Evolutionary conservation across 2,329 filamentous ascomycete species (phyloP).

Genomic region (Talaromyces sp.): DNA sequence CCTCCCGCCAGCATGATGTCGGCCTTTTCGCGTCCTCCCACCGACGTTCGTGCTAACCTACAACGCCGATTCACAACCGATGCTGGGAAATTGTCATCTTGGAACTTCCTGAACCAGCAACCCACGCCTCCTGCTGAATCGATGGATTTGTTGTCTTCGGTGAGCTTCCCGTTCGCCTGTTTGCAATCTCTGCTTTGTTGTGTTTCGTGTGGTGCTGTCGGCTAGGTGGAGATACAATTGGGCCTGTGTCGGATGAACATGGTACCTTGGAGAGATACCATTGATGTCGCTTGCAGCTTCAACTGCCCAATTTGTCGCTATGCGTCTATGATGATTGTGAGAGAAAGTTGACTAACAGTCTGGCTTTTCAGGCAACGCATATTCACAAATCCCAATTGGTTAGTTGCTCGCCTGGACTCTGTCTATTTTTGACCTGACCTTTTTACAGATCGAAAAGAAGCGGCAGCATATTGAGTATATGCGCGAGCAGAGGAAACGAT

Average conservation of each 20-base stretch:
- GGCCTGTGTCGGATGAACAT: neutral
- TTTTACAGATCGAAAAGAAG: constrained; percentile 79
- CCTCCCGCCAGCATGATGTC: constrained; percentile 64
- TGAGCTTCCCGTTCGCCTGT: constrained; percentile 34
- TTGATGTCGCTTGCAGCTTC: neutral
- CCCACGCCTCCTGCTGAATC: constrained; percentile 53
- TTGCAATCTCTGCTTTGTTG: constrained; percentile 4
- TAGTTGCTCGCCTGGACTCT: constrained; percentile 14
- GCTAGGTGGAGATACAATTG: neutral
- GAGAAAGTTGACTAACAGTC: neutral
- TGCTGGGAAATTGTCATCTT: constrained; percentile 74
- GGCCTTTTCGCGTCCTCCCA: constrained; percentile 53
- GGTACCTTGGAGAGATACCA: neutral
- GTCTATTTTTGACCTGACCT: neutral
- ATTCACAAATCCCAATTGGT: constrained; percentile 26
- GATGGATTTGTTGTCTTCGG: constrained; percentile 52
- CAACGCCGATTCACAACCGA: constrained; percentile 94
- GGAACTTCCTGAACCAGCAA: constrained; percentile 61
- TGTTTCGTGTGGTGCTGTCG: neutral
- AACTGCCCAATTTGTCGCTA: neutral
- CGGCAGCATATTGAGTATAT: constrained; percentile 88
- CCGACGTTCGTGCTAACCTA: constrained; percentile 72
- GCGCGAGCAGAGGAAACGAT: constrained; percentile 80
- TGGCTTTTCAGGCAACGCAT: constrained; percentile 24
- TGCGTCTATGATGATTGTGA: neutral